A percentile compares a stretch with the other conserved stretches of the same genome.
These are phyloP conservation scores for Rhizophagus prolifer DNA, from an alignment of 192 early-diverging fungal genomes.

Conservation along the genomic window DNA sequence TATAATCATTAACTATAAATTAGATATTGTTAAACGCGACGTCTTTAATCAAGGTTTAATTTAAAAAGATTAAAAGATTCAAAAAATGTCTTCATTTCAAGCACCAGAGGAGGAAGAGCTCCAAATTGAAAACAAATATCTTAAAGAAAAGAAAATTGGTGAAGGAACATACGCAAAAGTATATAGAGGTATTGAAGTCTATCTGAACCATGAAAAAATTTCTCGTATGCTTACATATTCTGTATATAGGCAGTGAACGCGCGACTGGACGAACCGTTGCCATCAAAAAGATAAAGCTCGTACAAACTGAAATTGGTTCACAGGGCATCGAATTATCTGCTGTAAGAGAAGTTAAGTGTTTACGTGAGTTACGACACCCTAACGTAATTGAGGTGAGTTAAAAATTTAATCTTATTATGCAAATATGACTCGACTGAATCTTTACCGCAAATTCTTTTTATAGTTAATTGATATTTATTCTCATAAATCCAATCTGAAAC, in stretches of 20 bases:
- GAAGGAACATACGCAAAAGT: conserved; percentile 97
- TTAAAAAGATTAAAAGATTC: too few relatives aligned
- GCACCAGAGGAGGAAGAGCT: conserved; percentile 64
- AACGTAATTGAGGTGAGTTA: conserved; percentile 80
- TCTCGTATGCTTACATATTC: not conserved
- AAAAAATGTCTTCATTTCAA: not conserved
- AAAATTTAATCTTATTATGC: not conserved
- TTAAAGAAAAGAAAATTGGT: conserved; percentile 87
- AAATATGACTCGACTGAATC: not conserved
- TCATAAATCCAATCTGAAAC: conserved; percentile 86
- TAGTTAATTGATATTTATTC: conserved; percentile 92
- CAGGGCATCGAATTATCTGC: conserved; percentile 96
- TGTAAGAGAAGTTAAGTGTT: conserved; percentile 89
- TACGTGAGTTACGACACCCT: conserved; percentile 90
- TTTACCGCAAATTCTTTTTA: not conserved
- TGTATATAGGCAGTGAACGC: conserved; percentile 48
- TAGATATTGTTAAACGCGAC: too few relatives aligned
- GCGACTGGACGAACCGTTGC: conserved; percentile 76
- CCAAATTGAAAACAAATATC: conserved; percentile 68
- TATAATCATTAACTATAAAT: too few relatives aligned
- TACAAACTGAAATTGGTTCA: conserved; percentile 65
- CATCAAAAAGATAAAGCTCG: conserved; percentile 97
- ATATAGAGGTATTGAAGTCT: conserved; percentile 62
- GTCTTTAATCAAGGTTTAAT: too few relatives aligned
- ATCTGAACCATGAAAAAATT: not conserved